Conservation (phyloP, 2,329 filamentous ascomycete species). For the Capronia epimyces region DNA sequence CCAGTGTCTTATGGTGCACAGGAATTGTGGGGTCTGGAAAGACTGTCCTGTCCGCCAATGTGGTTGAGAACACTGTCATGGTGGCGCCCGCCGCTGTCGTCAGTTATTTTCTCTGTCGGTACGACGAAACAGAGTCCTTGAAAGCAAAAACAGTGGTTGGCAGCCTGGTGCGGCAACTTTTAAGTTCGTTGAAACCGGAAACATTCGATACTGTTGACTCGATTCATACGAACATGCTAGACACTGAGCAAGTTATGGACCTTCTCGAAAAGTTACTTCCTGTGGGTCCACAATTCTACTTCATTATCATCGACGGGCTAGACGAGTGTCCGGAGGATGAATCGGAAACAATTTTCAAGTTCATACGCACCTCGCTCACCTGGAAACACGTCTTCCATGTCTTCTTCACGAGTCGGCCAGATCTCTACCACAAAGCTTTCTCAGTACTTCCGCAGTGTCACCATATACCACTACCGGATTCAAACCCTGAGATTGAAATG, state of each 20-base stretch:
- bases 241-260: constrained; percentile 6
- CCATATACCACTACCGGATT: too few species aligned
- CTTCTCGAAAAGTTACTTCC: background rate
- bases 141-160: constrained; percentile 25
- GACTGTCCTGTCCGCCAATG: constrained; percentile 25
- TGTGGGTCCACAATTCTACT: constrained; percentile 2
- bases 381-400: too few species aligned
- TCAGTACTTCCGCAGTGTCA: too few species aligned
- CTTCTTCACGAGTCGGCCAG: too few species aligned
- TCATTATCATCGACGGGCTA: constrained; percentile 21
- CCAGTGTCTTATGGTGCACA: constrained; percentile 23
- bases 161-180: constrained; percentile 24
- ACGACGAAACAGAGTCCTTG: constrained; percentile 20
- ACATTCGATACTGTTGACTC: constrained; percentile 1
- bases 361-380: too few species aligned
- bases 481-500: too few species aligned
- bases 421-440: too few species aligned
- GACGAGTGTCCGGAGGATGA: constrained; percentile 14
- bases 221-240: background rate
- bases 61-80: constrained; percentile 19
- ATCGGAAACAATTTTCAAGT: too few species aligned
- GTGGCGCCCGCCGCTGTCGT: constrained; percentile 10
- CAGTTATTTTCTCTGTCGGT: constrained; percentile 25
- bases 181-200: constrained; percentile 7
- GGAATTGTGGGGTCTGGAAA: constrained; percentile 28